Conservation (phyloP, 768 basidiomycete genomes). For the Pisolithus marmoratus region DNA sequence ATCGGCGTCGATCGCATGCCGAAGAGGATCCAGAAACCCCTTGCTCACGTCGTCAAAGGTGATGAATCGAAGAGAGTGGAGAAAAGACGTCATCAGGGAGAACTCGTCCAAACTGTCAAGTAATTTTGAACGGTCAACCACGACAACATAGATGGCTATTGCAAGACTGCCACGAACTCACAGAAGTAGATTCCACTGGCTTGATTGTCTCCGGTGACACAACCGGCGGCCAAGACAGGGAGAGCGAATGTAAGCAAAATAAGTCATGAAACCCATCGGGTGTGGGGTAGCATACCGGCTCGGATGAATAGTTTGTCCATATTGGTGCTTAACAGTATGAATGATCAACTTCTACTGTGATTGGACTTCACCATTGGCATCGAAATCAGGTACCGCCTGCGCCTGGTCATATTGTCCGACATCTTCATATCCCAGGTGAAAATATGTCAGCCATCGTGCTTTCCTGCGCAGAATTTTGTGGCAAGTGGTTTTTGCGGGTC, state of each 20-base stretch:
- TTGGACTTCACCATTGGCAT: neutral
- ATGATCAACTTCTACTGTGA: neutral
- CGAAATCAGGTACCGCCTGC: neutral
- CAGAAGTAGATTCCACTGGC: neutral
- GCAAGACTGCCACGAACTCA: neutral
- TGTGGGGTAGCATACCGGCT: neutral
- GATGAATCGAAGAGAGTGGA: neutral
- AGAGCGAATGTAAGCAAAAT: neutral
- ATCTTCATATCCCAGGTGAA: neutral
- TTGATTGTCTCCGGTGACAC: neutral
- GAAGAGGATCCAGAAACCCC: neutral
- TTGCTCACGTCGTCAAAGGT: neutral
- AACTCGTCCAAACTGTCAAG: neutral
- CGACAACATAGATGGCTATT: neutral
- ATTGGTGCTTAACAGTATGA: neutral
- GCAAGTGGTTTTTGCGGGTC: no score
- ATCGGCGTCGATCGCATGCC: neutral
- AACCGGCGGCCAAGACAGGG: slow-evolving; percentile 1
- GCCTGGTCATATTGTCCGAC: neutral
- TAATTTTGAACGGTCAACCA: neutral
- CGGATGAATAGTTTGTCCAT: slow-evolving; percentile 2
- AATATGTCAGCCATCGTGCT: neutral
- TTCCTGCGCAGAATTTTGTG: neutral
- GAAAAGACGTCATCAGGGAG: neutral
- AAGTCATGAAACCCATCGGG: slow-evolving; percentile 2